Conservation (phyloP, 2,329 filamentous ascomycete species). For the Colletotrichum sp. region DNA sequence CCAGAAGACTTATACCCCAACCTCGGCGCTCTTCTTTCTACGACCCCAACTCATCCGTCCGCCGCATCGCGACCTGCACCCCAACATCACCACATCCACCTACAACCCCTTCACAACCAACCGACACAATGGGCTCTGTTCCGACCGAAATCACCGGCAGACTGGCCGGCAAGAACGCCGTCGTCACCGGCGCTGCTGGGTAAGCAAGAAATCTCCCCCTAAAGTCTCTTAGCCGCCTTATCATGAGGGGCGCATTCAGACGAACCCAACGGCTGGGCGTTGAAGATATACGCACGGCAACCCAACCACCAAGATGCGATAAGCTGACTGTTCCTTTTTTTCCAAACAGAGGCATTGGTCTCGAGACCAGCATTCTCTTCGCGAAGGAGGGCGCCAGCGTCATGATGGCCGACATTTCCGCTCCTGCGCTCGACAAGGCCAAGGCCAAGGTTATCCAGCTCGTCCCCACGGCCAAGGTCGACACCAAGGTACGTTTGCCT, state of each 20-base stretch:
- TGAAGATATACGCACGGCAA: not conserved
- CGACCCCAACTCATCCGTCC: not conserved
- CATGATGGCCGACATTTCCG: constrained; percentile 85
- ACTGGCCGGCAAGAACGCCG: constrained; percentile 64
- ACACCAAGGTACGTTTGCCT: constrained; percentile 53
- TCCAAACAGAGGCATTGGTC: constrained; percentile 79
- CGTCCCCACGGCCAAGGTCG: constrained; percentile 67
- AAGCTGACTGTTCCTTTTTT: constrained; percentile 4
- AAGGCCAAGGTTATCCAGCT: constrained; percentile 76
- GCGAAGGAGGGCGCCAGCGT: constrained; percentile 86
- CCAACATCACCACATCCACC: not conserved
- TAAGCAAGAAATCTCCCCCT: constrained; percentile 47
- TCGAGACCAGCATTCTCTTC: constrained; percentile 91
- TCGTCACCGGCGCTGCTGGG: constrained; percentile 88
- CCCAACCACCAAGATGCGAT: not conserved
- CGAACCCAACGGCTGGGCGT: not conserved
- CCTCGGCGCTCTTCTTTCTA: not conserved
- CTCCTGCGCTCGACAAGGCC: constrained; percentile 77
- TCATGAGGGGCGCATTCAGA: not conserved
- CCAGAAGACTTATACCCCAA: not conserved
- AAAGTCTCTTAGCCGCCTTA: not conserved
- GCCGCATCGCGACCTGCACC: not conserved
- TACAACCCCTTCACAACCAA: not conserved
- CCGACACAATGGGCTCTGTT: constrained; percentile 29
- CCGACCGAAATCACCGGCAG: constrained; percentile 45